Evolutionary conservation across 768 basidiomycete genomes (phyloP).

Genomic region (Boletus pseudo-olivaceus): DNA sequence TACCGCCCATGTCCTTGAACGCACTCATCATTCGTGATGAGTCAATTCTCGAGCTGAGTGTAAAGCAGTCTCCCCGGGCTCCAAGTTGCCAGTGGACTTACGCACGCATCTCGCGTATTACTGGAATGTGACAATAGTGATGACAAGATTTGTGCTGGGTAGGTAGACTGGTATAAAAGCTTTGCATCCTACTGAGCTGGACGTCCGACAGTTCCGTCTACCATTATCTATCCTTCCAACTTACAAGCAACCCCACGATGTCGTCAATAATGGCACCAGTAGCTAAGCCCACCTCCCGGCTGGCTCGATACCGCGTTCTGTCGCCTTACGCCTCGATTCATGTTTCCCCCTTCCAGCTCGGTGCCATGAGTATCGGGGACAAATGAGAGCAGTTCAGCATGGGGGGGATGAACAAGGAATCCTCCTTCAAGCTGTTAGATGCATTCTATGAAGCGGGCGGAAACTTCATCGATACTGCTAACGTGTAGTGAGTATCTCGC

Average conservation of each 20-base stretch:
- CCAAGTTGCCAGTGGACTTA: no score
- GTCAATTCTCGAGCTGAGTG: neutral
- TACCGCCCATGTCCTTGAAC: neutral
- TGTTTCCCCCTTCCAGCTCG: slow-evolving; percentile 48
- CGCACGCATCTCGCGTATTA: neutral
- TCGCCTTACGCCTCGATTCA: slow-evolving; percentile 41
- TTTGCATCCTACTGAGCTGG: no score
- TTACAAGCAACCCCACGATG: neutral
- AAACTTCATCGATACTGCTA: slow-evolving; percentile 49
- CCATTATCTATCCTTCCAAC: neutral
- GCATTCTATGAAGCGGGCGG: slow-evolving; percentile 44
- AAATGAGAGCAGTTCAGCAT: slow-evolving; percentile 36
- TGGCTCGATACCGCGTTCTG: slow-evolving; percentile 39
- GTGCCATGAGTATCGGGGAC: slow-evolving; percentile 47
- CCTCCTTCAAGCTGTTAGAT: slow-evolving; percentile 45
- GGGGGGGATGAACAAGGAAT: slow-evolving; percentile 44
- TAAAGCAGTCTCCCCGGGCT: neutral
- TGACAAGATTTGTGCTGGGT: neutral
- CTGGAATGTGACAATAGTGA: neutral
- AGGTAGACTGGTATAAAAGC: no score
- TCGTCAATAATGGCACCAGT: slow-evolving; percentile 6
- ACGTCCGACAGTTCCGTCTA: neutral
- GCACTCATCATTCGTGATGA: neutral
- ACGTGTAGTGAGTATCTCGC: slow-evolving; percentile 35
- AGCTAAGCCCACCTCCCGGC: slow-evolving; percentile 30